Conservation (phyloP, 495 filamentous ascomycete genomes). For the Sordaria brevicollis region DNA sequence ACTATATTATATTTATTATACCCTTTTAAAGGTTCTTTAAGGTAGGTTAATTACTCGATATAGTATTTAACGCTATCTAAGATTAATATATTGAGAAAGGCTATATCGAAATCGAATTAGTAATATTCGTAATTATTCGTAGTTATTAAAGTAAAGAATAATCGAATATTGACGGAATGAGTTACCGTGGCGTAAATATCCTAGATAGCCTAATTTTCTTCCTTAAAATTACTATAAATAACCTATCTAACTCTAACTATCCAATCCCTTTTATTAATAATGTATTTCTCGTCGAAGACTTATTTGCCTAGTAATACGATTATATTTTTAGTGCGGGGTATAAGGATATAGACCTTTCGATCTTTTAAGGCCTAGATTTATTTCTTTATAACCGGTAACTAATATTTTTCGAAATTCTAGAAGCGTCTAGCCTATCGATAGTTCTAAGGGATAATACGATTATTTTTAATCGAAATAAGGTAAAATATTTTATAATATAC, state of each 20-base stretch:
- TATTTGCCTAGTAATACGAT: background rate
- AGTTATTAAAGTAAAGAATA: background rate
- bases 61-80: background rate
- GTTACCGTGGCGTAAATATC: background rate
- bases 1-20: background rate
- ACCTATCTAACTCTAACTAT: background rate
- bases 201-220: background rate
- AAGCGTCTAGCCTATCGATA: slow-evolving; percentile 13
- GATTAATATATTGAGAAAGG: background rate
- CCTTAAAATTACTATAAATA: too few species aligned
- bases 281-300: slow-evolving; percentile 1
- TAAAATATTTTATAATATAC: background rate
- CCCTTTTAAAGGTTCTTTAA: background rate
- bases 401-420: too few species aligned
- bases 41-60: background rate
- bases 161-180: background rate
- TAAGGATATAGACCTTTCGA: background rate
- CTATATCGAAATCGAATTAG: background rate
- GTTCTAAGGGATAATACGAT: background rate
- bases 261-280: background rate
- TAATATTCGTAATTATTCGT: background rate
- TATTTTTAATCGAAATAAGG: too few species aligned
- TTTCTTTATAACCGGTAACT: background rate
- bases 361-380: background rate
- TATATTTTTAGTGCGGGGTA: background rate